Conservation (phyloP, 495 filamentous ascomycete genomes). For the Usnea hakonensis region DNA sequence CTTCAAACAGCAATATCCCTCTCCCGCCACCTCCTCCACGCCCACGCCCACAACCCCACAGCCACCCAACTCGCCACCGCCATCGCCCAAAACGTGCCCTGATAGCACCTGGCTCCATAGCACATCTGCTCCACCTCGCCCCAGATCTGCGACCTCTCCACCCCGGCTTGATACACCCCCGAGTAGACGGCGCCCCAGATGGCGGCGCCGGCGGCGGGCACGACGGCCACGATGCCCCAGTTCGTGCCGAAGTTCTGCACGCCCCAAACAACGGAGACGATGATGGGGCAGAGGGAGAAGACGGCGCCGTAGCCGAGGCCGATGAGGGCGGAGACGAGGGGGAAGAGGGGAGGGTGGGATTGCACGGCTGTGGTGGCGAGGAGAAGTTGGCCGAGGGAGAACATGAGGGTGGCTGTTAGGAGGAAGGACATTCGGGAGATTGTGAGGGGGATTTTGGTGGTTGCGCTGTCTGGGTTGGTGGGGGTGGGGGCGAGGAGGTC, state of each 20-base stretch:
- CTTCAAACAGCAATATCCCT: conserved; percentile 68
- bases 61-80: conserved; percentile 70
- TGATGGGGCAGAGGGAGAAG: conserved; percentile 83
- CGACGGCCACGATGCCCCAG: conserved; percentile 89
- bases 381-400: conserved; percentile 67
- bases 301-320: conserved; percentile 88
- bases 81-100: conserved; percentile 71
- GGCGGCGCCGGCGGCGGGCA: conserved; percentile 76
- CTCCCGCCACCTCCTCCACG: conserved; percentile 81
- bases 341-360: conserved; percentile 58
- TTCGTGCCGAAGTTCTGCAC: conserved; percentile 98
- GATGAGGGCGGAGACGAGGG: conserved; percentile 68
- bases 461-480: conserved; percentile 20
- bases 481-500: conserved; percentile 73
- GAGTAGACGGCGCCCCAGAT: conserved; percentile 82
- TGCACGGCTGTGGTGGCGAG: conserved; percentile 67
- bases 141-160: conserved; percentile 31
- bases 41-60: conserved; percentile 60
- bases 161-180: conserved; percentile 59
- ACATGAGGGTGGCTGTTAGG: conserved; percentile 60
- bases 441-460: conserved; percentile 34
- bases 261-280: conserved; percentile 91
- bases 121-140: conserved; percentile 36
- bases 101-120: conserved; percentile 74
- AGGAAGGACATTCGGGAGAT: conserved; percentile 77